Percentiles rank a stretch among this genome's conserved stretches.
Conservation (phyloP, 2,329 filamentous ascomycete genomes). For the Chrysoporthe austroafricana region DNA sequence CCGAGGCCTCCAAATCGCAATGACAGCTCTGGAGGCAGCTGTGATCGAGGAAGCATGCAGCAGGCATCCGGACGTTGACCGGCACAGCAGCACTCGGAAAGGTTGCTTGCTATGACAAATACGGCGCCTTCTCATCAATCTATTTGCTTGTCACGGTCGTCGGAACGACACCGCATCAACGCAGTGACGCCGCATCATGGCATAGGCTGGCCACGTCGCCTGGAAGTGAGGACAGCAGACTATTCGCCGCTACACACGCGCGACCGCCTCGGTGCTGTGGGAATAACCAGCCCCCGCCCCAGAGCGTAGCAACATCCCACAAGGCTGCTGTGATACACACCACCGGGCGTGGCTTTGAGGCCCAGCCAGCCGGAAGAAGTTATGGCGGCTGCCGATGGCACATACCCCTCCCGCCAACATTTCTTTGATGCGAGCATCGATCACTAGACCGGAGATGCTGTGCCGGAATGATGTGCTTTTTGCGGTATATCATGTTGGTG, state of each 20-base stretch:
- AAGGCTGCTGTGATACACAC: constrained; percentile 9
- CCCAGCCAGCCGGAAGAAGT: constrained; percentile 1
- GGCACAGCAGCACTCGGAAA: neutral
- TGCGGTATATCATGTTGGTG: neutral
- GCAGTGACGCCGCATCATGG: neutral
- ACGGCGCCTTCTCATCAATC: neutral
- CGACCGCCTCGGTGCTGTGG: neutral
- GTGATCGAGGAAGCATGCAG: neutral
- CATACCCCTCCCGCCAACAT: neutral
- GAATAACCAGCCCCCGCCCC: neutral
- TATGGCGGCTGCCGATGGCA: constrained; percentile 2
- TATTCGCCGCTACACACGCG: constrained; percentile 8
- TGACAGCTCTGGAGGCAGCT: neutral
- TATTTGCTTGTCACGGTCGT: neutral
- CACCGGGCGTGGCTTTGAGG: constrained; percentile 3
- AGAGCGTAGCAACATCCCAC: neutral
- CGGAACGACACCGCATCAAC: neutral
- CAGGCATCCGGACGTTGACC: neutral
- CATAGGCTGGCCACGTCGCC: neutral
- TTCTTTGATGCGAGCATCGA: neutral
- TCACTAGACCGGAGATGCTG: neutral
- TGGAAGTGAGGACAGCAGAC: neutral
- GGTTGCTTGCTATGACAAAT: neutral
- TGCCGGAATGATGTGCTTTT: neutral
- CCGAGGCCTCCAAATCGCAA: neutral